Percentiles rank a stretch among this genome's conserved stretches.
Evolutionary conservation across 163 green algal species (phyloP).

Genomic region (Prototheca cutis): DNA sequence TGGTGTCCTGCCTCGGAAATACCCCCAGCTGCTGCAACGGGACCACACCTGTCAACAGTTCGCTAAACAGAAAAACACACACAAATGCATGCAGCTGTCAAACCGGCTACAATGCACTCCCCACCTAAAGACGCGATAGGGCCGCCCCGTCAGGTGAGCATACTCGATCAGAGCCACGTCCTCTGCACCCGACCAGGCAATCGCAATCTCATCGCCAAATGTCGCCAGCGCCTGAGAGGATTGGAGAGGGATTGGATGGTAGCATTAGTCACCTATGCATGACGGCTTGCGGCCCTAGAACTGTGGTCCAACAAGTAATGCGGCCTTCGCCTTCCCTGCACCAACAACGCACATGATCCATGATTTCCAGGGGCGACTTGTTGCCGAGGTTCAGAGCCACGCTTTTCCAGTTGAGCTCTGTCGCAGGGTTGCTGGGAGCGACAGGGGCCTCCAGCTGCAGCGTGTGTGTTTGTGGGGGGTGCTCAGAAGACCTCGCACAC

Average conservation of each 20-base stretch:
- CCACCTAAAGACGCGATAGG: constrained; percentile 91
- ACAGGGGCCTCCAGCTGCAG: background rate
- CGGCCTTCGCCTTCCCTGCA: background rate
- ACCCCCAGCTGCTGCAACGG: too few species aligned
- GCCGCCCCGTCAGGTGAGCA: constrained; percentile 85
- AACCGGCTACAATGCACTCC: background rate
- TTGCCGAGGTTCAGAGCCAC: constrained; percentile 58
- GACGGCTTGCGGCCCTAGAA: background rate
- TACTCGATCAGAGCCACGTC: constrained; percentile 98
- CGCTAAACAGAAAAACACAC: too few species aligned
- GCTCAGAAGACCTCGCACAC: too few species aligned
- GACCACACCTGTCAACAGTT: too few species aligned
- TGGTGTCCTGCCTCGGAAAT: too few species aligned
- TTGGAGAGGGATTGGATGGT: background rate
- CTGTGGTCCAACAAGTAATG: background rate
- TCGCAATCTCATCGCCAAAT: constrained; percentile 76
- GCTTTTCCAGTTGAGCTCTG: constrained; percentile 51
- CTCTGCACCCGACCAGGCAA: constrained; percentile 93
- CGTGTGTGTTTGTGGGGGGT: too few species aligned
- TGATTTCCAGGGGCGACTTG: constrained; percentile 83
- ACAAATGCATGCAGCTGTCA: background rate
- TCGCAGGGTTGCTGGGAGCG: too few species aligned
- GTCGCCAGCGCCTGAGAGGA: constrained; percentile 56
- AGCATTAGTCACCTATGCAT: background rate
- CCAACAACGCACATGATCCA: constrained; percentile 68